phyloP scores from a whole-genome alignment of 192 early-diverging fungal genomes.

The Oehlia diaphana region DNA sequence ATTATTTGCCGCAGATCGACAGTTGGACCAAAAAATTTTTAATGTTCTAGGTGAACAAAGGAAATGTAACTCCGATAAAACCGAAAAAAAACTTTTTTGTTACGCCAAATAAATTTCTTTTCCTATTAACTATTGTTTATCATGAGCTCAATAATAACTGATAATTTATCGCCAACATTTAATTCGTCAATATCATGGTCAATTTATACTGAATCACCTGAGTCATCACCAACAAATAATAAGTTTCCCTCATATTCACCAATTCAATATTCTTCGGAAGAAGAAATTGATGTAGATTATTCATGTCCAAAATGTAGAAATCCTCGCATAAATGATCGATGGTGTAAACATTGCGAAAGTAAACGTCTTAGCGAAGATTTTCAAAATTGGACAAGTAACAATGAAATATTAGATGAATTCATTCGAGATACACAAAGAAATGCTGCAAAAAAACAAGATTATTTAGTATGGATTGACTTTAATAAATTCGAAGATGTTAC shows the following conservation, averaged over 20 bases:
- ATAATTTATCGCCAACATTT: too few relatives aligned
- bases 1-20: too few relatives aligned
- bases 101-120: too few relatives aligned
- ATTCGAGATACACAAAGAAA: constrained; percentile 4
- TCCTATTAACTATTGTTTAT: too few relatives aligned
- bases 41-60: too few relatives aligned
- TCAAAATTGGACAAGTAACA: constrained; percentile 10
- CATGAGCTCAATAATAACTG: too few relatives aligned
- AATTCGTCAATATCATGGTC: too few relatives aligned
- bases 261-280: background rate
- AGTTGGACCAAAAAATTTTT: too few relatives aligned
- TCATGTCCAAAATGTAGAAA: background rate
- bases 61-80: too few relatives aligned
- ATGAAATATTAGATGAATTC: constrained; percentile 1
- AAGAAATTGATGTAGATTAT: background rate
- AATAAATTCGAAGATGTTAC: background rate
- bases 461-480: constrained; percentile 17
- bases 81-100: too few relatives aligned
- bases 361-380: background rate
- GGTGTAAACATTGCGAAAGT: background rate
- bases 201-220: background rate
- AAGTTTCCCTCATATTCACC: too few relatives aligned
- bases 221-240: background rate
- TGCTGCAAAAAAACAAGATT: background rate
- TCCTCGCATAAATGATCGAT: background rate